Evolutionary conservation across 179 eudicot genomes (phyloP), one percentile per base, ranked within the genome.

Genomic region (Silene coronaria): DNA sequence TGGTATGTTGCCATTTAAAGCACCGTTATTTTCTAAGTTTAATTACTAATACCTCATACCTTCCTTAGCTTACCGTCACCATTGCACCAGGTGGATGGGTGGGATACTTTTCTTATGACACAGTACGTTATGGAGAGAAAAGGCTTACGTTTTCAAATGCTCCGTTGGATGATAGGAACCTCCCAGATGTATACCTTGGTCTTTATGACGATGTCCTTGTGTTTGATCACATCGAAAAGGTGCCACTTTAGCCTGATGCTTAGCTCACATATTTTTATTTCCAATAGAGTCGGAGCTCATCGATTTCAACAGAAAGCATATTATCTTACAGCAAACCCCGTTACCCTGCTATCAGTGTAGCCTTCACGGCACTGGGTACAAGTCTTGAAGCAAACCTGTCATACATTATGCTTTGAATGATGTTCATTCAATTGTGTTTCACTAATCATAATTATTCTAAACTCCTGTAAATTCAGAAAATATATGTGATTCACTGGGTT

Each of bases 201-300:
- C 86, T 91, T n/a, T 91, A 86, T 53, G 88, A 89, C 28, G 94
- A 91, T 42, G 90, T 91, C 59, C 86, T 91, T 48, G 89, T 91
- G 55, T 91, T 91, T 77, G 93, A 91, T 88, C 91, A 91, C 73
- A 85, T 91, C 6, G 88, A 91, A 75, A 91, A 91, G 93, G 97
- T 88, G 72, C 58, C 3, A 11, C 26, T 30, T 13, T 65, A 5
- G 45, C 26, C 12, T 55, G 58, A 45, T 32, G 58, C 17, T 80
- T 19, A 17, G 2, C 11, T 34, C 5, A 3, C 9, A 4, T 8
- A 58, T 24, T 24, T 23, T 12, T 23, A 23, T 61, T 10, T 61
- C 16, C 32, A 24, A 11, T 23, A 24, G 23, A 61, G 65, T 16
- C 12, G 26, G 10, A 61, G 26, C 30, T 23, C 65, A 24, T 12